These are phyloP conservation scores for Iodosphaeria phyllophila DNA, from an alignment of 2,329 filamentous ascomycete species.

Conservation along the genomic window DNA sequence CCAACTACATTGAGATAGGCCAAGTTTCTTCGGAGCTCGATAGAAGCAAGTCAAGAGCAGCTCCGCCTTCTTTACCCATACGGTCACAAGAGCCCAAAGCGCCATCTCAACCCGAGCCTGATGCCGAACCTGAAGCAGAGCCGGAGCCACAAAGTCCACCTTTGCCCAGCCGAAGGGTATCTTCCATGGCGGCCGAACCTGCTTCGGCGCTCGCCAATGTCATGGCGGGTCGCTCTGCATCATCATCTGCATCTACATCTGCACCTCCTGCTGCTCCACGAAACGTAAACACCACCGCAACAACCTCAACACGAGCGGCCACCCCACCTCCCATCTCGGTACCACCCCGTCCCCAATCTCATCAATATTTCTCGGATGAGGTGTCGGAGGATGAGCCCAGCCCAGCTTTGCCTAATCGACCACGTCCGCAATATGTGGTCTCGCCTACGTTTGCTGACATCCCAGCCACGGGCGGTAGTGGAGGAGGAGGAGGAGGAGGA, in stretches of 20 bases:
- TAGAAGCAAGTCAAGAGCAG: slow-evolving; percentile 14
- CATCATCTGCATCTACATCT: no score
- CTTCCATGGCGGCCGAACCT: no score
- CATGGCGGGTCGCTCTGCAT: no score
- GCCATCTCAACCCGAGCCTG: slow-evolving; percentile 15
- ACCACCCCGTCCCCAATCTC: slow-evolving; percentile 27
- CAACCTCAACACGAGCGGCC: slow-evolving; percentile 18
- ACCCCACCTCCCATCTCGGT: slow-evolving; percentile 32
- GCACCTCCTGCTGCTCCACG: no score
- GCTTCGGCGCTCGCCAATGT: no score
- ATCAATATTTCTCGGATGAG: slow-evolving; percentile 46
- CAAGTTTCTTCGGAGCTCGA: no score
- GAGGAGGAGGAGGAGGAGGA: slow-evolving; percentile 16
- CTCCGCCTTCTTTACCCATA: not conserved
- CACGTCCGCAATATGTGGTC: slow-evolving; percentile 8
- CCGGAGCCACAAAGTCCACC: slow-evolving; percentile 4
- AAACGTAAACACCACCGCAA: no score
- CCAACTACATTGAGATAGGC: slow-evolving; percentile 79
- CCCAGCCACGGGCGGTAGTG: slow-evolving; percentile 11
- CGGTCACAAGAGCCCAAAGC: slow-evolving; percentile 10
- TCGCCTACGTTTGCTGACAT: slow-evolving; percentile 9
- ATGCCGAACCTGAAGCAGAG: slow-evolving; percentile 18
- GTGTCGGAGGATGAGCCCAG: slow-evolving; percentile 45
- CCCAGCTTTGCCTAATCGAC: slow-evolving; percentile 19
- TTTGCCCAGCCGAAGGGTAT: no score